Evolutionary conservation across 2,329 filamentous ascomycete genomes (phyloP).

Genomic region (Fusarium odoratissimum): DNA sequence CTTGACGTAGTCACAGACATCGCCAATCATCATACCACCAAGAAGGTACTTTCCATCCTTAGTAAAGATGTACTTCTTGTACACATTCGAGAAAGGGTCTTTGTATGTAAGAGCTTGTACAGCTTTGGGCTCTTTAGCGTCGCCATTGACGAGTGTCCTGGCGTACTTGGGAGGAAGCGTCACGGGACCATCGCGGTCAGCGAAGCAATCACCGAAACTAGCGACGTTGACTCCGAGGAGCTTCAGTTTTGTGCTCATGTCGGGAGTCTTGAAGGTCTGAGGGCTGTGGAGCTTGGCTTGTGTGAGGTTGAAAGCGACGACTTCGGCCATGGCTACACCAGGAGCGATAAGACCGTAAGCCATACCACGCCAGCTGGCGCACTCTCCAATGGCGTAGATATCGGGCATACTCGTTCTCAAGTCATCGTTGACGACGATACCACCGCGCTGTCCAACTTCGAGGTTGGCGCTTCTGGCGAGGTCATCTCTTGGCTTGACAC

Average conservation of each 20-base stretch:
- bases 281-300: conserved; percentile 79
- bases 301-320: conserved; percentile 90
- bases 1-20: conserved; percentile 91
- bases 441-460: conserved; percentile 76
- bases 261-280: conserved; percentile 80
- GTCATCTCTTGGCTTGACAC: conserved; percentile 83
- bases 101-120: conserved; percentile 93
- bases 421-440: conserved; percentile 76
- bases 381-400: conserved; percentile 91
- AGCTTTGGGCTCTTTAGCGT: conserved; percentile 48
- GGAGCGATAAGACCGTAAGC: conserved; percentile 91
- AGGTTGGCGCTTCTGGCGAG: conserved; percentile 78
- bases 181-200: conserved; percentile 84
- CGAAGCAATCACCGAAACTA: conserved; percentile 94
- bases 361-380: conserved; percentile 88
- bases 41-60: conserved; percentile 89
- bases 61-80: conserved; percentile 95
- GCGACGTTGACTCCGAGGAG: conserved; percentile 90
- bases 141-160: conserved; percentile 45
- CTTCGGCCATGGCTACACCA: conserved; percentile 92
- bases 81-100: conserved; percentile 87
- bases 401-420: conserved; percentile 77
- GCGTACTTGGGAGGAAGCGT: conserved; percentile 72
- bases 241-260: conserved; percentile 92
- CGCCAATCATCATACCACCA: conserved; percentile 98